Conservation (phyloP, 495 filamentous ascomycete species). For the Tuber melanosporum region DNA sequence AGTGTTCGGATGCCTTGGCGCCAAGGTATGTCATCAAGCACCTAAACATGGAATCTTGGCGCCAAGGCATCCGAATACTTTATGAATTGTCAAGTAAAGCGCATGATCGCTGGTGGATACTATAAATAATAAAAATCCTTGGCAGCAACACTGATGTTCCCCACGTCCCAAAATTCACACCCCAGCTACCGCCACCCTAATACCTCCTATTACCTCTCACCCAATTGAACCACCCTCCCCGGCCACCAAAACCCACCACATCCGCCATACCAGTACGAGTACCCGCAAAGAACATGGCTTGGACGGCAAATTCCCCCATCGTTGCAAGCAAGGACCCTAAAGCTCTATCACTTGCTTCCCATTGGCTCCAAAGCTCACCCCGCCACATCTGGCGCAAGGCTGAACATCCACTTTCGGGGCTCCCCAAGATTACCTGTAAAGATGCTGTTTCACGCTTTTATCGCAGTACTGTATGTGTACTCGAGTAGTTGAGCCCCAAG, state of each 20-base stretch:
- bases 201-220: background rate
- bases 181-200: background rate
- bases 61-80: too few relatives aligned
- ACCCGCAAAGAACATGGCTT: background rate
- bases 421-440: background rate
- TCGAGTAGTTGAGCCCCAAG: background rate
- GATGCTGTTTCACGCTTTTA: background rate
- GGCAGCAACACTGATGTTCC: background rate
- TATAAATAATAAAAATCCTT: background rate
- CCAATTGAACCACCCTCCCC: background rate
- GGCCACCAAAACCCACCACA: background rate
- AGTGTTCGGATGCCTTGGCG: too few relatives aligned
- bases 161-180: background rate
- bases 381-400: background rate
- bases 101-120: too few relatives aligned
- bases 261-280: background rate
- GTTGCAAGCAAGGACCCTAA: background rate
- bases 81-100: too few relatives aligned
- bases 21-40: too few relatives aligned
- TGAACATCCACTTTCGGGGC: background rate
- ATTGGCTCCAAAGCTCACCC: background rate
- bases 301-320: background rate
- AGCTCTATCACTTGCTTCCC: background rate
- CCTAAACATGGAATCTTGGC: too few relatives aligned
- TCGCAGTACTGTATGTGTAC: too few relatives aligned